phyloP scores from a whole-genome alignment of 345 rosid species.

The Syzygium aqueum region DNA sequence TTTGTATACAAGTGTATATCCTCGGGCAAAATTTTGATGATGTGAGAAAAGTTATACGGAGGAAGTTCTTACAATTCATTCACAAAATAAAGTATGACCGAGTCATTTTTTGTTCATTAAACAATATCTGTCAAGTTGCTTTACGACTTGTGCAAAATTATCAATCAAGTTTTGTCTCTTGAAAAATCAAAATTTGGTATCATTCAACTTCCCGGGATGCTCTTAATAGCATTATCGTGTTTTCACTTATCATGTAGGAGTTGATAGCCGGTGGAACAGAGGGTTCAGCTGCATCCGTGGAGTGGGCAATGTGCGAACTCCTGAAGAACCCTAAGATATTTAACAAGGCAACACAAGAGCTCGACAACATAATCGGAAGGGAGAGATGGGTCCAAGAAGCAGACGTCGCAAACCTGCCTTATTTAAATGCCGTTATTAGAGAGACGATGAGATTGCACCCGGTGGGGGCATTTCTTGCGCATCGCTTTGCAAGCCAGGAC shows the following conservation, averaged over 20 bases:
- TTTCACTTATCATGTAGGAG: background rate
- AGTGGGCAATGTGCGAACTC: slow-evolving; percentile 20
- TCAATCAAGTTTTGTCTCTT: background rate
- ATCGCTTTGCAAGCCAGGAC: slow-evolving; percentile 3
- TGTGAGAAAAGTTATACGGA: background rate
- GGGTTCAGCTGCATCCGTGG: slow-evolving; percentile 10
- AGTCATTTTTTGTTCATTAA: background rate
- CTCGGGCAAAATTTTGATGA: background rate
- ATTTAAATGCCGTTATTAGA: slow-evolving; percentile 24
- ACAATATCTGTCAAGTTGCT: background rate
- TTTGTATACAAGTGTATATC: background rate
- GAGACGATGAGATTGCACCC: slow-evolving; percentile 27
- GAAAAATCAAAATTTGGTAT: background rate
- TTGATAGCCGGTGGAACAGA: slow-evolving; percentile 15
- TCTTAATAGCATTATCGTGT: background rate
- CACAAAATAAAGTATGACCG: background rate
- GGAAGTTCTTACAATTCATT: background rate
- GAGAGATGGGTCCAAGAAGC: slow-evolving; percentile 24
- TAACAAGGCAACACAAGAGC: slow-evolving; percentile 13
- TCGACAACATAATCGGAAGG: slow-evolving; percentile 27
- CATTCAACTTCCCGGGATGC: background rate
- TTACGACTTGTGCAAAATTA: background rate
- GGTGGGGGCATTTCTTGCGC: background rate
- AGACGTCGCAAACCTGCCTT: slow-evolving; percentile 23
- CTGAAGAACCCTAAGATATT: slow-evolving; percentile 12